Conservation (phyloP, 441 rosid species). For the Raphanus hybrid region DNA sequence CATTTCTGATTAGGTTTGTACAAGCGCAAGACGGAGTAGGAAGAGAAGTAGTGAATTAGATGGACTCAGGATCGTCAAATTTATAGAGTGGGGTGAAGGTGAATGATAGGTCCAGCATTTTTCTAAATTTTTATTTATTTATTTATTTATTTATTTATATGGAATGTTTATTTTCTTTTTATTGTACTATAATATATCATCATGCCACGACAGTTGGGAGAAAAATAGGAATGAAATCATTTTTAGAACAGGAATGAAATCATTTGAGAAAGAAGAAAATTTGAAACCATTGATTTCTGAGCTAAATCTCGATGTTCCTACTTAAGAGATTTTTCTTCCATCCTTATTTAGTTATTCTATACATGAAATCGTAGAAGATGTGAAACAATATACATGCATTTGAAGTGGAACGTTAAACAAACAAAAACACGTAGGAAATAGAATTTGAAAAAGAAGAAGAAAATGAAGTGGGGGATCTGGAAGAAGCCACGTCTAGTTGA, state of each 20-base stretch:
- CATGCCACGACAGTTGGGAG: not conserved
- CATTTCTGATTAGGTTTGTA: constrained; percentile 33
- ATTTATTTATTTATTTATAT: not conserved
- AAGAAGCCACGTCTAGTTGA: constrained; percentile 33
- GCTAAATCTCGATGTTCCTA: not conserved
- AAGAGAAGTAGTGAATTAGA: not conserved
- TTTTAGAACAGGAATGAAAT: not conserved
- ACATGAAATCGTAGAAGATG: not conserved
- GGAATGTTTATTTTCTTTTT: not conserved
- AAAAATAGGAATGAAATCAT: not conserved
- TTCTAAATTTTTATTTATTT: constrained; percentile 1
- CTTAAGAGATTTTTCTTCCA: not conserved
- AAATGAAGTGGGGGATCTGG: constrained; percentile 18
- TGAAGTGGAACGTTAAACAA: not conserved
- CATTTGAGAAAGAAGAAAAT: not conserved
- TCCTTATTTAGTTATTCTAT: not conserved
- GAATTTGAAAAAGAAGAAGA: not conserved
- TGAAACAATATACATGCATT: not conserved
- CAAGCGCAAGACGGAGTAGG: not conserved
- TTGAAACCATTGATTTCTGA: not conserved
- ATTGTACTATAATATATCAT: not conserved
- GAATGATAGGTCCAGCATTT: constrained; percentile 31
- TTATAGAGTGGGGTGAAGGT: constrained; percentile 32
- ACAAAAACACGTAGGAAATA: constrained; percentile 7
- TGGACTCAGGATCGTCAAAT: constrained; percentile 7